Base-by-base conservation (phyloP, 495 filamentous ascomycete genomes). In the Annulohypoxylon stygium region DNA sequence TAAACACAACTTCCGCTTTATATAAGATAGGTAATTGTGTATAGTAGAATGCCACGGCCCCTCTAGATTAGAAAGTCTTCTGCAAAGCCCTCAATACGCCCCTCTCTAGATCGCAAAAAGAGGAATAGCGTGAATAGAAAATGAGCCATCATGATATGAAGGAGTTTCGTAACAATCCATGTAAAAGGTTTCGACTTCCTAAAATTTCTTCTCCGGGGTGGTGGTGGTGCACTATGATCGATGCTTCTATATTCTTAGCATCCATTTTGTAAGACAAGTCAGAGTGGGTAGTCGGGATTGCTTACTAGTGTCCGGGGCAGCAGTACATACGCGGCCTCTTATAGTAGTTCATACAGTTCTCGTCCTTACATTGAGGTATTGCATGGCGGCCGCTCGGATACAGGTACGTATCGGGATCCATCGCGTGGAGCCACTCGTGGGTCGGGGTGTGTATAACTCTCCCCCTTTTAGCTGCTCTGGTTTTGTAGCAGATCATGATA, bases 381-480 rank as follows among this genome's bases (percentile, higher is more conserved):
- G 14, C 26, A 2, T 34, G 25, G 1, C 4, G 3, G 8, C 14
- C 7, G 1, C 7, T 1, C 6, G 51, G 26, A 26, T 16, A 11
- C 16, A 25, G 25, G 39, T 64, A 70, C 39, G 64, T 67, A 25
- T 70, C 70, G 53, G 70, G 70, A 57, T 73, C 66, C 67, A 73
- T 65, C 47, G 69, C 74, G 33, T 73, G 66, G 41, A 67, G 50
- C 74, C 74, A 76, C 20, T 61, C 51, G 62, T 70, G 57, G 10
- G 37, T 61, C 25, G 47, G 66, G 36, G 23, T 47, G 47, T 50
- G 16, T 36, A 55, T 39, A 39, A 25, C 41, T 33, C 0, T 37
- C 43, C 14, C 5, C 3, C 30, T 3, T 30, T 30, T 30, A 6
- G 30, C 5, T 6, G 30, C 30, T 30, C 30, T 30, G 30, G 30